Evolutionary conservation across 1,284 basidiomycete genomes (phyloP).

Genomic region (Apiotrichum montevideense): DNA sequence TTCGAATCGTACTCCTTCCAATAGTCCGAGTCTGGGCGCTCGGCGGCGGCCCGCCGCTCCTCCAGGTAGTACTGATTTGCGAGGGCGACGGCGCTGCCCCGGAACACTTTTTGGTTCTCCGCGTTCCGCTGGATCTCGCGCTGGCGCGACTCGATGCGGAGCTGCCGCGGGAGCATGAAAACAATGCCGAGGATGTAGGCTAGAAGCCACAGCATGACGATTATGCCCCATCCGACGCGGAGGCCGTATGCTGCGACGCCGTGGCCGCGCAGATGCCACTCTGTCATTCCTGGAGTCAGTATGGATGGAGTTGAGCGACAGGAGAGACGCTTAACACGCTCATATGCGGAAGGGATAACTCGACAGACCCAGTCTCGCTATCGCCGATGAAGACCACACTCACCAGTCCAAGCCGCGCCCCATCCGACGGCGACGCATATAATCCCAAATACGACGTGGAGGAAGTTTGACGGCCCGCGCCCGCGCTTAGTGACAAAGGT

Average conservation of each 20-base stretch:
- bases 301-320: too few relatives aligned
- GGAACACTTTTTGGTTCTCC: constrained; percentile 3
- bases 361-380: too few relatives aligned
- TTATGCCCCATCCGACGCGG: constrained; percentile 33
- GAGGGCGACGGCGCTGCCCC: constrained; percentile 1
- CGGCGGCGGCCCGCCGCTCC: not conserved
- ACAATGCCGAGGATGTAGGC: constrained; percentile 23
- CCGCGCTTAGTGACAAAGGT: constrained; percentile 23
- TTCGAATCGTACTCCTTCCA: not conserved
- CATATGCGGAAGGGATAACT: too few relatives aligned
- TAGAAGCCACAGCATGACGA: constrained; percentile 17
- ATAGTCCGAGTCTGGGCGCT: not conserved
- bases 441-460: constrained; percentile 31
- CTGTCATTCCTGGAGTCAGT: constrained; percentile 19
- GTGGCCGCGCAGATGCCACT: constrained; percentile 26
- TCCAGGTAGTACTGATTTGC: constrained; percentile 3
- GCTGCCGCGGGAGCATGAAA: constrained; percentile 21
- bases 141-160: constrained; percentile 10
- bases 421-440: constrained; percentile 28
- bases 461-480: constrained; percentile 29
- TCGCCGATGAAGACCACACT: not conserved
- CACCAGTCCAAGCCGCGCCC: constrained; percentile 29
- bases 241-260: constrained; percentile 19
- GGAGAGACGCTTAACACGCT: too few relatives aligned
- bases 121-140: constrained; percentile 3